A percentile compares a stretch with the other conserved stretches of the same genome.
Evolutionary conservation across 2,329 filamentous ascomycete genomes (phyloP).

Genomic region (Basipetospora sp.): DNA sequence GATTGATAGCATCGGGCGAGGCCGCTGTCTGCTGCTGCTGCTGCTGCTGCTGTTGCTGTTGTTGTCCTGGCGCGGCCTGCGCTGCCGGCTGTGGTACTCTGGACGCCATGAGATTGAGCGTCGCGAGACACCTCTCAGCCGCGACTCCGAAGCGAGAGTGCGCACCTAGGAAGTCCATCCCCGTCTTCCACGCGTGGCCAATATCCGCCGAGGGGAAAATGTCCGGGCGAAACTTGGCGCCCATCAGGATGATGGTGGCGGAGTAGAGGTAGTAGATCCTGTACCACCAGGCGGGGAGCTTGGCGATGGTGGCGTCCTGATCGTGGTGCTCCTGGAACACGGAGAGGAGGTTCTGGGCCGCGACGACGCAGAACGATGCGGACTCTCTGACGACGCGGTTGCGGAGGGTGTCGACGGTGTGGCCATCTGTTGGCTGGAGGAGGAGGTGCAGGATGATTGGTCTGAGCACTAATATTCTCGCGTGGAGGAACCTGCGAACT

Average conservation of each 20-base stretch:
- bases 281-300: conserved; percentile 26
- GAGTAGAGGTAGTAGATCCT: conserved; percentile 23
- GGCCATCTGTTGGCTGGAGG: conserved; percentile 11
- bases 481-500: conserved; percentile 17
- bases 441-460: conserved; percentile 20
- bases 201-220: conserved; percentile 16
- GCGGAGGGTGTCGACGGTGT: conserved; percentile 12
- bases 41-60: too few species aligned
- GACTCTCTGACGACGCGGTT: conserved; percentile 18
- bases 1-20: too few species aligned
- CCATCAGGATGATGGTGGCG: conserved; percentile 21
- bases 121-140: too few species aligned
- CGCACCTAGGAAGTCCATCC: too few species aligned
- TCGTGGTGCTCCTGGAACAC: conserved; percentile 16
- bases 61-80: too few species aligned
- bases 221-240: conserved; percentile 20
- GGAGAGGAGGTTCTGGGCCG: conserved; percentile 19
- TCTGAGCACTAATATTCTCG: conserved; percentile 19
- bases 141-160: too few species aligned
- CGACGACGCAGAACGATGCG: conserved; percentile 20
- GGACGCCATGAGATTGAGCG: too few species aligned
- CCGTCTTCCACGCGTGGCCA: too few species aligned
- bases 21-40: too few species aligned
- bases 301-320: conserved; percentile 17
- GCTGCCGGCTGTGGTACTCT: too few species aligned